Percentiles rank a stretch among this genome's conserved stretches.
Conservation (phyloP, 805 yeast species). For the Lachancea waltii region DNA sequence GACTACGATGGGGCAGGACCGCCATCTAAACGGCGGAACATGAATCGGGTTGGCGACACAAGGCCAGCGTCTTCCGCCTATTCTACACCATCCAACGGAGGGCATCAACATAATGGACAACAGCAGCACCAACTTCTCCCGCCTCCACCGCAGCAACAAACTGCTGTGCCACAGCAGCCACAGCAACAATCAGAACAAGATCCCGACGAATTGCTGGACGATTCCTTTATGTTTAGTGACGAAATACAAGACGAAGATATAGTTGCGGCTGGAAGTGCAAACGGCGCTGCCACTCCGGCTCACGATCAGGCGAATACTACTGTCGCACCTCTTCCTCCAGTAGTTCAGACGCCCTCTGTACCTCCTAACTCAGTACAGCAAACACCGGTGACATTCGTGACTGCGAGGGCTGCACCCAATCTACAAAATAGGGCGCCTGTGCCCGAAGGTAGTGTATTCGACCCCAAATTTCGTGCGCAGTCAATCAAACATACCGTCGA, state of each 20-base stretch:
- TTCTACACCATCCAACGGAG: no score
- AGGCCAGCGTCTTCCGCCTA: no score
- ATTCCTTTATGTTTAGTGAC: constrained; percentile 50
- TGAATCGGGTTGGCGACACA: no score
- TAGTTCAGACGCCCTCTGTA: neutral
- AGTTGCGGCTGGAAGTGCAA: constrained; percentile 12
- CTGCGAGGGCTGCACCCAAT: constrained; percentile 57
- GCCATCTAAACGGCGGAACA: constrained; percentile 19
- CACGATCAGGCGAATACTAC: no score
- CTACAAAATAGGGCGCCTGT: constrained; percentile 41
- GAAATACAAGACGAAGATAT: constrained; percentile 37
- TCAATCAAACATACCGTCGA: constrained; percentile 56
- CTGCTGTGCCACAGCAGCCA: constrained; percentile 3
- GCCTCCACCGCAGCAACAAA: constrained; percentile 4
- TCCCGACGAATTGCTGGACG: constrained; percentile 40
- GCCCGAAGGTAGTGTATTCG: constrained; percentile 39
- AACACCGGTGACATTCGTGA: constrained; percentile 44
- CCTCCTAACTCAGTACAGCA: neutral
- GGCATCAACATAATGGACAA: no score
- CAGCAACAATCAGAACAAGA: constrained; percentile 7
- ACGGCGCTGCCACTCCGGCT: neutral
- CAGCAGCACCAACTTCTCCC: no score
- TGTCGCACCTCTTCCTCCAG: neutral
- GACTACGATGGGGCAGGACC: constrained; percentile 12
- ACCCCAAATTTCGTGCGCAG: constrained; percentile 52